These are phyloP conservation scores for Clavispora phyllophila DNA, from an alignment of 805 yeast species.

Conservation along the genomic window DNA sequence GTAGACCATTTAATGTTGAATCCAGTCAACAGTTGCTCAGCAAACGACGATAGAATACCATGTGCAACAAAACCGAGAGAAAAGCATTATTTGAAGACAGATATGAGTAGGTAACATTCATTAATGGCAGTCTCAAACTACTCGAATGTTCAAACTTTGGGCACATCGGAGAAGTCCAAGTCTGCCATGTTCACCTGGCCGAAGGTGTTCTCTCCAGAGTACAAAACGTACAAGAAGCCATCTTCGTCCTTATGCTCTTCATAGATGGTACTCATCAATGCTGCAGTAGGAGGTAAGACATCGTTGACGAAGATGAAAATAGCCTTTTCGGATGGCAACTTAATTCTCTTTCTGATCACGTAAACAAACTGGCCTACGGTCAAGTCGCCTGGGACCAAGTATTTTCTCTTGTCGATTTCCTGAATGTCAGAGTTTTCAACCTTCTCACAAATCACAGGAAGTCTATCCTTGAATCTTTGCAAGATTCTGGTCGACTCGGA, in stretches of 20 bases:
- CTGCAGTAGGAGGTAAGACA: conserved; percentile 96
- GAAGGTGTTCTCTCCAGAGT: conserved; percentile 97
- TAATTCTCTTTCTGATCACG: conserved; percentile 93
- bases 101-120: not conserved
- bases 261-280: conserved; percentile 89
- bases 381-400: conserved; percentile 91
- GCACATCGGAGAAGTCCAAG: conserved; percentile 16
- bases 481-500: conserved; percentile 91
- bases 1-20: not conserved
- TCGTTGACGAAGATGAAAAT: conserved; percentile 96
- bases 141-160: not conserved
- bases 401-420: conserved; percentile 94
- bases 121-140: not conserved
- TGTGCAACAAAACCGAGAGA: not conserved
- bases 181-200: conserved; percentile 43
- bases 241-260: conserved; percentile 98
- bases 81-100: not conserved
- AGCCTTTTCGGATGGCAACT: conserved; percentile 95
- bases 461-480: conserved; percentile 83
- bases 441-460: conserved; percentile 96
- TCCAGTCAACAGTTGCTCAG: conserved; percentile 1
- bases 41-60: not conserved
- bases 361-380: conserved; percentile 98
- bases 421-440: conserved; percentile 96
- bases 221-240: conserved; percentile 92